These are phyloP conservation scores for Samsoniella hepiali DNA, from an alignment of 2,329 filamentous ascomycete species.

Conservation along the genomic window DNA sequence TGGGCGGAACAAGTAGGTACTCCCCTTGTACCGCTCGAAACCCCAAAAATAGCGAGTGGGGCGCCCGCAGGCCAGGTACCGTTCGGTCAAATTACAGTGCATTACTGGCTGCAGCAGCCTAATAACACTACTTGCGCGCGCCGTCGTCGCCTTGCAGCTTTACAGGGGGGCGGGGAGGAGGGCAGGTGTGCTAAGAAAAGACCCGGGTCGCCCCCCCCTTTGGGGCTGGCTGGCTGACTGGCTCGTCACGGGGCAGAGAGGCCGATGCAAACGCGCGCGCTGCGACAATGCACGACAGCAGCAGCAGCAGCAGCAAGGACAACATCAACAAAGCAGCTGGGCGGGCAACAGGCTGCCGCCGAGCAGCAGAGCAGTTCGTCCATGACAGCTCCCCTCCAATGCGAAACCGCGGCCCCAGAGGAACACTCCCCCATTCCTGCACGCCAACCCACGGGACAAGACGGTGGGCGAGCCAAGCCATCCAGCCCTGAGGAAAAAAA, in stretches of 20 bases:
- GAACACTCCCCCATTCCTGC: not conserved
- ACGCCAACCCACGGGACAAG: not conserved
- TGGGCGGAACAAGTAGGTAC: not conserved
- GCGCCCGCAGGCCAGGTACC: constrained; percentile 1
- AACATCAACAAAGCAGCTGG: not conserved
- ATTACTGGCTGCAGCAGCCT: constrained; percentile 3
- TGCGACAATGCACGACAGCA: no score
- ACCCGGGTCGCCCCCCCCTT: not conserved
- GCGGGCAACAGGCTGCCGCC: not conserved
- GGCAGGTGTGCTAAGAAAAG: constrained; percentile 5
- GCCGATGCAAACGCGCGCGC: not conserved
- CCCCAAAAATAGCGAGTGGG: constrained; percentile 13
- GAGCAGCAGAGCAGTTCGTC: not conserved
- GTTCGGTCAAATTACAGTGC: constrained; percentile 17
- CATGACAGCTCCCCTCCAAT: not conserved
- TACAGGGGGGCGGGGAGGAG: not conserved
- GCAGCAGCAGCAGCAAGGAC: not conserved
- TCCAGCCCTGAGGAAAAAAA: not conserved
- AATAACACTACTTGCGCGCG: not conserved
- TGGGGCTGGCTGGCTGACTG: not conserved
- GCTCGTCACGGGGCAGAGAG: not conserved
- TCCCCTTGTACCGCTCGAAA: not conserved
- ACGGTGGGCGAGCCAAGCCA: not conserved
- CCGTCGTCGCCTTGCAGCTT: not conserved
- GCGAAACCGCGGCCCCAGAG: not conserved